Percentiles rank a stretch among this genome's conserved stretches.
These are phyloP conservation scores for Amphibolis antarctica DNA, from an alignment of 106 monocot species.

Conservation along the genomic window DNA sequence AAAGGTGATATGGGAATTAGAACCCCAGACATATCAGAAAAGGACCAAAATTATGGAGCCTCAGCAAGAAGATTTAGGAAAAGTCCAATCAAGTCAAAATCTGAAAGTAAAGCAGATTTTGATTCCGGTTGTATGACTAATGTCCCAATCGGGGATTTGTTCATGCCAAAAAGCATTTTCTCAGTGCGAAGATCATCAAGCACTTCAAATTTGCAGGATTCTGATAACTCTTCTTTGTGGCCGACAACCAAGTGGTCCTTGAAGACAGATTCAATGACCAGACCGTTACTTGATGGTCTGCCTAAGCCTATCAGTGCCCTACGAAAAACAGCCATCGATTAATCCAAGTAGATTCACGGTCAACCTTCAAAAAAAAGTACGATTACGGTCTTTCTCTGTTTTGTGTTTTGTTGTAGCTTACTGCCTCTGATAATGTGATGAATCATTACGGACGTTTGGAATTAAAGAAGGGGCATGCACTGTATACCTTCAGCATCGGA, in stretches of 20 bases:
- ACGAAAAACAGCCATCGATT: conserved; percentile 43
- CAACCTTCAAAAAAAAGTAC: too few relatives aligned
- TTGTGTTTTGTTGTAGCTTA: too few relatives aligned
- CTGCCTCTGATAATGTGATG: too few relatives aligned
- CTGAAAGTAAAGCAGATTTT: conserved; percentile 31
- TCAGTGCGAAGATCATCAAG: conserved; percentile 56
- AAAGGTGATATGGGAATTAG: conserved; percentile 30
- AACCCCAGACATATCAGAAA: too few relatives aligned
- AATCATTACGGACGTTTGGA: too few relatives aligned
- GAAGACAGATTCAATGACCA: conserved; percentile 33
- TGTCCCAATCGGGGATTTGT: conserved; percentile 13
- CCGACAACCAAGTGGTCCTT: conserved; percentile 33
- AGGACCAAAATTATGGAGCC: conserved; percentile 5
- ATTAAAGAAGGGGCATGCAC: too few relatives aligned
- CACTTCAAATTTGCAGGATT: conserved; percentile 56
- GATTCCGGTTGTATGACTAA: conserved; percentile 19
- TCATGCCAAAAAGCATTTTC: conserved; percentile 31
- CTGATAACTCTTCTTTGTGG: conserved; percentile 34
- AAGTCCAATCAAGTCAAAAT: conserved; percentile 42
- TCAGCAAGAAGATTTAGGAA: conserved; percentile 36
- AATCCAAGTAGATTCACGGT: too few relatives aligned
- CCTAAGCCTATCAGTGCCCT: conserved; percentile 24
- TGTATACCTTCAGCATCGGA: too few relatives aligned
- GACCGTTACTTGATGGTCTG: conserved; percentile 55
- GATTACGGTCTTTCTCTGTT: too few relatives aligned